Evolutionary conservation across 768 basidiomycete species (phyloP).

Genomic region (Auricularia sp.): DNA sequence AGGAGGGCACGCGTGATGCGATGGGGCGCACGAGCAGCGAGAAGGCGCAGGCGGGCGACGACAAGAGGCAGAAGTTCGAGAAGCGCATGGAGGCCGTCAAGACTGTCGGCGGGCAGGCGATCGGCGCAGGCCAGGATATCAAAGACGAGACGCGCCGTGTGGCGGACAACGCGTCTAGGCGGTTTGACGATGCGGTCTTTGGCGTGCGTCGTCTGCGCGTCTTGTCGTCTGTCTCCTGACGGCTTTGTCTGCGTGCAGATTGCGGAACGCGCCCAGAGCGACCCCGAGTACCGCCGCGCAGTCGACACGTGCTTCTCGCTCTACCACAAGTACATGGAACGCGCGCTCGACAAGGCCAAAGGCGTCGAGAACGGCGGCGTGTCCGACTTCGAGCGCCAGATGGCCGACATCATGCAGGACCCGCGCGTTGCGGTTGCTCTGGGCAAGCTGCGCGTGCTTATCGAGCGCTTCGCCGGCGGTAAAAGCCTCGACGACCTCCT

Average conservation of each 20-base stretch:
- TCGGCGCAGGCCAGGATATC: conserved; percentile 42
- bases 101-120: conserved; percentile 43
- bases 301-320: conserved; percentile 49
- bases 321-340: conserved; percentile 47
- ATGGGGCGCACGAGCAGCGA: conserved; percentile 30
- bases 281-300: conserved; percentile 47
- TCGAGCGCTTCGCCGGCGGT: conserved; percentile 44
- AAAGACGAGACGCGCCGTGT: conserved; percentile 34
- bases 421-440: conserved; percentile 52
- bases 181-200: conserved; percentile 43
- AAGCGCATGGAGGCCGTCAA: conserved; percentile 60
- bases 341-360: conserved; percentile 39
- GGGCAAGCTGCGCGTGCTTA: conserved; percentile 25
- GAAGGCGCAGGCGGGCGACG: conserved; percentile 42
- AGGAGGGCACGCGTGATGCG: conserved; percentile 48
- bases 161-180: conserved; percentile 29
- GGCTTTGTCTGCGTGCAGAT: conserved; percentile 29
- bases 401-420: conserved; percentile 51
- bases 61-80: conserved; percentile 49
- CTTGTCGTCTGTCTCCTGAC: neutral
- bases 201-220: conserved; percentile 26
- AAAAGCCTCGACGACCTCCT: conserved; percentile 44
- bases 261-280: conserved; percentile 52
- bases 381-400: conserved; percentile 22
- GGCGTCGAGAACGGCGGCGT: conserved; percentile 23